Conservation (phyloP, 441 rosid species). For the Arabidopsis lyrata region DNA sequence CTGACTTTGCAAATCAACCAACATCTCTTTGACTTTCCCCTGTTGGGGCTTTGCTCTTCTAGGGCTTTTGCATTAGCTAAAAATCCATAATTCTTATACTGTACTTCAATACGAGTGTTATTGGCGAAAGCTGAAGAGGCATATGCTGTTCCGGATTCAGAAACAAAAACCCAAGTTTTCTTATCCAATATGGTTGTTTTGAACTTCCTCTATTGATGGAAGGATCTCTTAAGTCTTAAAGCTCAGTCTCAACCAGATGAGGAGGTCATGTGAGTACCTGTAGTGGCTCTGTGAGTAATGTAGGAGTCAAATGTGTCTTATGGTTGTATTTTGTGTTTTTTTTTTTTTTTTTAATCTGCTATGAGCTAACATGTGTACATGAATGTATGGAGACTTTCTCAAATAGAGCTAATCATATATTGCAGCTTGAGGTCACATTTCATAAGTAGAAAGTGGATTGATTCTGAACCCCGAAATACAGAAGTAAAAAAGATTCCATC, state of each 20-base stretch:
- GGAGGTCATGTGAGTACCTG: constrained; percentile 7
- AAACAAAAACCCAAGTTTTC: background rate
- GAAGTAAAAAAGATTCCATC: background rate
- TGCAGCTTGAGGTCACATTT: constrained; percentile 30
- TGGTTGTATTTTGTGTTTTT: constrained; percentile 8
- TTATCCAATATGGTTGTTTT: background rate
- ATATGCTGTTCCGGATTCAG: background rate
- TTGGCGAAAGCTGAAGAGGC: background rate
- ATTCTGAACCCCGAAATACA: constrained; percentile 12
- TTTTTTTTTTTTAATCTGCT: constrained; percentile 16
- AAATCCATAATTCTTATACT: constrained; percentile 1
- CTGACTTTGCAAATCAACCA: constrained; percentile 8
- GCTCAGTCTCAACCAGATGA: constrained; percentile 1
- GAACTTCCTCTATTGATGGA: constrained; percentile 1
- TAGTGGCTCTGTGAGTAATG: constrained; percentile 26
- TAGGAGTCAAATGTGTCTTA: constrained; percentile 16
- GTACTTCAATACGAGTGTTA: constrained; percentile 9
- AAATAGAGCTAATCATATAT: constrained; percentile 10
- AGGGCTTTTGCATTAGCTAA: background rate
- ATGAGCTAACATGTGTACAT: constrained; percentile 29
- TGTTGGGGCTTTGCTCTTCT: background rate
- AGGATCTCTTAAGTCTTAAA: background rate
- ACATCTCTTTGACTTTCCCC: background rate
- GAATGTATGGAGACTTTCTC: constrained; percentile 9
- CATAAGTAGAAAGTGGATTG: constrained; percentile 18